phyloP scores from a whole-genome alignment of 2,329 filamentous ascomycete genomes.

The Periconia macrospinosa region DNA sequence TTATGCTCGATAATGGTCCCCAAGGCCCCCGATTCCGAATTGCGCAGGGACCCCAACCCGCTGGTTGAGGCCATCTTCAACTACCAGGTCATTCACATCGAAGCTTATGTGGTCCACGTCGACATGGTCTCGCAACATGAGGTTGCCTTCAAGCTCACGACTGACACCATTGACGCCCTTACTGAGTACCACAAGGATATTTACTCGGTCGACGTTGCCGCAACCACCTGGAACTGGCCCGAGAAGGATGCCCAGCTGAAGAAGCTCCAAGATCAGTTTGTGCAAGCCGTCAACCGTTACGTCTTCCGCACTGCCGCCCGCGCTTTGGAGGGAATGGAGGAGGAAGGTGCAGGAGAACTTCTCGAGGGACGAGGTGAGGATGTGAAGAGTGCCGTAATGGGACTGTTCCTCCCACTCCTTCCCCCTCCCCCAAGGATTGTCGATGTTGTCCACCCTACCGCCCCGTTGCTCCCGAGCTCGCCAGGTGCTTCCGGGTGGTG shows the following conservation, averaged over 20 bases:
- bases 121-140: constrained; percentile 98
- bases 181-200: constrained; percentile 96
- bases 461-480: constrained; percentile 82
- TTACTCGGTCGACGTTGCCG: constrained; percentile 86
- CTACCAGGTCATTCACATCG: constrained; percentile 89
- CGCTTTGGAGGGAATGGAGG: constrained; percentile 92
- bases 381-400: constrained; percentile 83
- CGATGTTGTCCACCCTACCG: constrained; percentile 80
- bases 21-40: constrained; percentile 82
- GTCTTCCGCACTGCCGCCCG: constrained; percentile 88
- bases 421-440: constrained; percentile 86
- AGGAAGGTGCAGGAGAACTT: constrained; percentile 92
- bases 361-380: constrained; percentile 90
- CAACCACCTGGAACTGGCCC: constrained; percentile 89
- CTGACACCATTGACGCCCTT: constrained; percentile 88
- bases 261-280: constrained; percentile 95
- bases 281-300: constrained; percentile 96
- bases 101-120: constrained; percentile 98
- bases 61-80: constrained; percentile 87
- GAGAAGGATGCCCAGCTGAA: constrained; percentile 96
- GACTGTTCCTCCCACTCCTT: constrained; percentile 81
- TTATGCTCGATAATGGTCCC: constrained; percentile 90
- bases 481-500: constrained; percentile 75
- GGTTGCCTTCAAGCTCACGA: constrained; percentile 95
- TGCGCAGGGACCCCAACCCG: constrained; percentile 79